Percentiles rank a stretch among this genome's conserved stretches.
These are phyloP conservation scores for Triticum urartu DNA, from an alignment of 176 grass and related monocot genomes.

Conservation along the genomic window DNA sequence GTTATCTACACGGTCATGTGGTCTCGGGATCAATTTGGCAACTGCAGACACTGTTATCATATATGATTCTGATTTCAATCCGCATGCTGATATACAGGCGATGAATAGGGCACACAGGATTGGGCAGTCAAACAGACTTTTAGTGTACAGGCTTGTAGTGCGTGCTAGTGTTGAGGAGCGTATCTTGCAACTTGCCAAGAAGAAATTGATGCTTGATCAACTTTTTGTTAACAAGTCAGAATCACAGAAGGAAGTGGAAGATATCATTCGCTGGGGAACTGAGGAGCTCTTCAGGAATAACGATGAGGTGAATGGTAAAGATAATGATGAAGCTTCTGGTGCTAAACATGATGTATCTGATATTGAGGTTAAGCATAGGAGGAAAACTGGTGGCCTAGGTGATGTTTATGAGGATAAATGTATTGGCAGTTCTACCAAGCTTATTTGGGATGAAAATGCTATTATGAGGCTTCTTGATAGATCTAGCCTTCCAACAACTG, in stretches of 20 bases:
- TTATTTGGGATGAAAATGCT: conserved; percentile 95
- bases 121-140: conserved; percentile 93
- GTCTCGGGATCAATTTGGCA: conserved; percentile 97
- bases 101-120: conserved; percentile 99
- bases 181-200: conserved; percentile 97
- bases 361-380: conserved; percentile 82
- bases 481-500: conserved; percentile 75
- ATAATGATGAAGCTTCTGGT: conserved; percentile 61
- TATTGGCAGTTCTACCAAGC: conserved; percentile 65
- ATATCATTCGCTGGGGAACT: conserved; percentile 97
- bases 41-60: conserved; percentile 98
- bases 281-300: conserved; percentile 87
- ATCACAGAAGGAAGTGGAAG: conserved; percentile 96
- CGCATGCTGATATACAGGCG: conserved; percentile 99
- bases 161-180: conserved; percentile 97
- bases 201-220: conserved; percentile 99
- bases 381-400: conserved; percentile 81
- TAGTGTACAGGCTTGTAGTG: conserved; percentile 98
- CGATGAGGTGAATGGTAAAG: conserved; percentile 55
- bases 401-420: conserved; percentile 99
- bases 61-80: conserved; percentile 99
- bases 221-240: conserved; percentile 99
- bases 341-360: conserved; percentile 47
- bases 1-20: conserved; percentile 95
- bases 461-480: conserved; percentile 94